Evolutionary conservation across 768 basidiomycete species (phyloP), one percentile per base, ranked within the genome.

Genomic region (Arthromyces matolae): DNA sequence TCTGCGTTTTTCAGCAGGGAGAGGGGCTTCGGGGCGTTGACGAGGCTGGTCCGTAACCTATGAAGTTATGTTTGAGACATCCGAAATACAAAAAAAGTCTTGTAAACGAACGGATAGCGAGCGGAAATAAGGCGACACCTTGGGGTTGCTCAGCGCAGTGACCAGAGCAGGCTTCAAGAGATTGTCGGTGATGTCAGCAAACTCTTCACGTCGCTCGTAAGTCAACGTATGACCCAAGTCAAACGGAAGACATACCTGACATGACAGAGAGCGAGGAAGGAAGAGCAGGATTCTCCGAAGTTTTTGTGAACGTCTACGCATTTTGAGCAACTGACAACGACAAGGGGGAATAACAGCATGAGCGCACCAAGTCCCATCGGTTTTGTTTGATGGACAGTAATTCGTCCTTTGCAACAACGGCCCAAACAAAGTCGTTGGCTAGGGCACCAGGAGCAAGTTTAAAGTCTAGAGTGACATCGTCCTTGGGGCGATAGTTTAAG

Each of bases 311-410:
- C 0, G 86, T 88, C 91, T 93, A 61, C 2, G 16, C 6, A 22
- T 8, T 16, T 34, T 33, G 8, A 40, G 20, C 39, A 14, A n/a
- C n/a, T n/a, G n/a, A n/a, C n/a, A n/a, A n/a, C n/a, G n/a, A n/a
- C n/a, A n/a, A n/a, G n/a, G n/a, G n/a, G n/a, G n/a, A n/a, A 16
- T 37, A 45, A 35, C 40, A 40, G 24, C 1, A 34, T 22, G 22
- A n/a, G 74, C 85, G 60, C 49, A 95, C 93, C 64, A 94, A 66
- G 63, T 95, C 93, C 89, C 90, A 96, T 52, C 93, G 78, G 48
- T 74, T 66, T 46, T 82, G 73, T 64, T 81, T 84, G 59, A 91
- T 78, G 28, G 71, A 70, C 47, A 76, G 67, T 52, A 94, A 72
- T 55, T 90, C 86, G 48, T 85, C 80, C 71, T 94, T 96, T 27